Base-by-base conservation (phyloP, 176 grass and related monocot species). In the Lolium multiflorum region DNA sequence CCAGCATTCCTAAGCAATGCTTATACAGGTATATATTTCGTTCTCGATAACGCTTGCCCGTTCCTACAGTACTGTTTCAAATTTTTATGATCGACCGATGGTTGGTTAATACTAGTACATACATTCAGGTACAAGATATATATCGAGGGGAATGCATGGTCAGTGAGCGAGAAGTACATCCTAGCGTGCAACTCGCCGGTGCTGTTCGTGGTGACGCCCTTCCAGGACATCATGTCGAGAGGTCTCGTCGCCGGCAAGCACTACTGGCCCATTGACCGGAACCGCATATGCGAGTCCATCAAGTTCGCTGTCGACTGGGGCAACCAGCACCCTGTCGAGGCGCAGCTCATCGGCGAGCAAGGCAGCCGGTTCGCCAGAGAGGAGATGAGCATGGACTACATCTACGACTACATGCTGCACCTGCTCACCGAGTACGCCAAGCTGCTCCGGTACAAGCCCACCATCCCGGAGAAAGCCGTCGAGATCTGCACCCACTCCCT, bases 321-420 rank as follows among this genome's bases (percentile, higher is more conserved):
- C 38, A 91, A 95, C 76, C 57, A 18, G 4, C 81, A 98, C 59
- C 92, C 87, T 9, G 54, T 18, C 24, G 44, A 95, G 89, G 92
- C 91, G 15, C 79, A 93, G 88, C 64, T 5, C 48, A 83, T 93
- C 20, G 92, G 95, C 10, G 25, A 37, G 46, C 77, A 59, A 21
- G 91, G 54, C 14, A 93, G 89, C 85, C 21, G 14, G 12, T 97
- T 94, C 78, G 52, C 87, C 0, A 51, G 80, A 25, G 84, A 90
- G 11, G 76, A 93, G 13, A 35, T 97, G 35, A 80, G 39, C 51
- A 94, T 98, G 93, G 78, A 46, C 59, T 15, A 60, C 47, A 91
- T 98, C 0, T 98, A 98, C 41, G 95, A 98, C 74, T 98, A 98
- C 82, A 98, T 98, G 95, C 89, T 94, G 17, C 95, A 95, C 79